Percentiles rank a stretch among this genome's conserved stretches.
These are phyloP conservation scores for Aspergillus intermedius DNA, from an alignment of 2,329 filamentous ascomycete genomes.

Conservation along the genomic window DNA sequence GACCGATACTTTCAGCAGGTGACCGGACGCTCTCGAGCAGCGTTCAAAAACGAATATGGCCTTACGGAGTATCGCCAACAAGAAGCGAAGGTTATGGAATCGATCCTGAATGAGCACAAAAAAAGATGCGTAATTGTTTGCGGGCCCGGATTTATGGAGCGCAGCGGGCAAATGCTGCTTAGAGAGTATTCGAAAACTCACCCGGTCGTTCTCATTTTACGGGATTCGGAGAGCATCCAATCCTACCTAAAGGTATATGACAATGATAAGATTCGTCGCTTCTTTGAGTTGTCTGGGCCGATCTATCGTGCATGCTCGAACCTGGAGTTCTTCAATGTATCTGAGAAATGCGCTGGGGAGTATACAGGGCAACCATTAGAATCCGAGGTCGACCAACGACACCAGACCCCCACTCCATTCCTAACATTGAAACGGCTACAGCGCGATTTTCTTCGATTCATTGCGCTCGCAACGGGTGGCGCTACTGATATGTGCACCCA, in stretches of 20 bases:
- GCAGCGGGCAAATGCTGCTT: conserved; percentile 54
- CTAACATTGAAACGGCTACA: conserved; percentile 63
- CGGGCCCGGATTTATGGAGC: conserved; percentile 62
- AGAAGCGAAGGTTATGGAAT: conserved; percentile 57
- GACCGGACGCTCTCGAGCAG: conserved; percentile 55
- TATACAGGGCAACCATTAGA: conserved; percentile 18
- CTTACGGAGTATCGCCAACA: conserved; percentile 56
- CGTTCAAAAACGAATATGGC: conserved; percentile 59
- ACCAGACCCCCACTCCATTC: conserved; percentile 49
- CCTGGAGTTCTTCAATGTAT: conserved; percentile 70
- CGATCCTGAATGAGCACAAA: conserved; percentile 53
- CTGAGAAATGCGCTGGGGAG: conserved; percentile 44
- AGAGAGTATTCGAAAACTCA: conserved; percentile 57
- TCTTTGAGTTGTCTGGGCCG: conserved; percentile 45
- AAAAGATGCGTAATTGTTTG: conserved; percentile 64
- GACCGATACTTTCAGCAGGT: conserved; percentile 62
- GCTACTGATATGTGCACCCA: conserved; percentile 24
- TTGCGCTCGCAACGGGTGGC: conserved; percentile 52
- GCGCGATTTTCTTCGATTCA: conserved; percentile 62
- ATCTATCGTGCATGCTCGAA: conserved; percentile 63
- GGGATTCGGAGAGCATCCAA: conserved; percentile 60
- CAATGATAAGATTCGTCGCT: conserved; percentile 49
- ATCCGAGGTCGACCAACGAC: conserved; percentile 30
- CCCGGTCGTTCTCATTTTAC: conserved; percentile 64
- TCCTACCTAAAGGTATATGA: conserved; percentile 55